Conservation (phyloP, 1,284 basidiomycete species). For the Chondrostereum purpureum region DNA sequence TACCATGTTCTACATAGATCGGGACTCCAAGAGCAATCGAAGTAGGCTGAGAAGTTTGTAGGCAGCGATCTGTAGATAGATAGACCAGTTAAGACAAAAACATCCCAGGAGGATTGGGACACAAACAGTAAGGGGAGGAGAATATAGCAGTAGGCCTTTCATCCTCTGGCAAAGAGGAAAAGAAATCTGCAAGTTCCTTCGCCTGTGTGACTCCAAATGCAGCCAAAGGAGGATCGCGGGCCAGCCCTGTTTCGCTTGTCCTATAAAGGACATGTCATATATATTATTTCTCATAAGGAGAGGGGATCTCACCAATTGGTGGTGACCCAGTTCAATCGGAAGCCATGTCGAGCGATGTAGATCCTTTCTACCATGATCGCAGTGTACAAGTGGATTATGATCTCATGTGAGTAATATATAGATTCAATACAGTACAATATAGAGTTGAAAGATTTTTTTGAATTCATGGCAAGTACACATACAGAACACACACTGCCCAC, state of each 20-base stretch:
- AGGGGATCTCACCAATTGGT: constrained; percentile 8
- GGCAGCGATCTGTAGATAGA: constrained; percentile 60
- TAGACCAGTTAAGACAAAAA: constrained; percentile 1
- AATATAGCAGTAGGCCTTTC: constrained; percentile 73
- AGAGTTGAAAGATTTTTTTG: background rate
- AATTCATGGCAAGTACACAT: constrained; percentile 2
- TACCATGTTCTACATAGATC: constrained; percentile 73
- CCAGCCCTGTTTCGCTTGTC: constrained; percentile 14
- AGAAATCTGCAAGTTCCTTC: constrained; percentile 59
- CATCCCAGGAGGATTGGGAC: background rate
- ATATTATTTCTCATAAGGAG: background rate
- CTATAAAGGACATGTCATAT: constrained; percentile 1
- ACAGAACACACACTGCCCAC: background rate
- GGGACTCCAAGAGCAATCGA: constrained; percentile 58
- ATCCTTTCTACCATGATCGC: constrained; percentile 13
- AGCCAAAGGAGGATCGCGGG: constrained; percentile 29
- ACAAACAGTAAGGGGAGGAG: constrained; percentile 73
- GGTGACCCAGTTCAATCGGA: constrained; percentile 12
- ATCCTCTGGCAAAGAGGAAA: constrained; percentile 56
- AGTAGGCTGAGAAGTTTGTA: constrained; percentile 70
- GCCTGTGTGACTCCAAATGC: constrained; percentile 55
- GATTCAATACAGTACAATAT: background rate
- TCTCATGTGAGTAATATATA: background rate
- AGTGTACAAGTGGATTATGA: background rate
- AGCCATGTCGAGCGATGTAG: constrained; percentile 15